Evolutionary conservation across 495 filamentous ascomycete genomes (phyloP).

Genomic region (Penicillium coprophilum): DNA sequence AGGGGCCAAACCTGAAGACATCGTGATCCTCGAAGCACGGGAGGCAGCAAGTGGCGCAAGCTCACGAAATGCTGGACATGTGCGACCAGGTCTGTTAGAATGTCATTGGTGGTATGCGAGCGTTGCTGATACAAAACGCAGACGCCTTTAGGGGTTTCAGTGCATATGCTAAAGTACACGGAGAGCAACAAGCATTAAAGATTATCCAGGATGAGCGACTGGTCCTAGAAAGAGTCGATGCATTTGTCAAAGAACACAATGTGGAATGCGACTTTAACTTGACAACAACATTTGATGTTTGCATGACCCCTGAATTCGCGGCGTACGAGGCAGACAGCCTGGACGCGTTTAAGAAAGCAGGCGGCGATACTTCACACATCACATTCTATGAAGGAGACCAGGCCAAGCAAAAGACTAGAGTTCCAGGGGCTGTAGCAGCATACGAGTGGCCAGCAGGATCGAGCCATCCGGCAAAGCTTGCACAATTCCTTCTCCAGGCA

Average conservation of each 20-base stretch:
- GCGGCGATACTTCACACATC: conserved; percentile 31
- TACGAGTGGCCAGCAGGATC: conserved; percentile 38
- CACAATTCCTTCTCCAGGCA: conserved; percentile 29
- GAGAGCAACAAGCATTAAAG: conserved; percentile 30
- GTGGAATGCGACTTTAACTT: conserved; percentile 33
- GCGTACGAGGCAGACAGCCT: conserved; percentile 28
- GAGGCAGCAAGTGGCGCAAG: conserved; percentile 35
- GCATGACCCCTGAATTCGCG: conserved; percentile 34
- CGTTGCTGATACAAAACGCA: not conserved
- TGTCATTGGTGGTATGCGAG: not conserved
- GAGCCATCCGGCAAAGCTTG: conserved; percentile 33
- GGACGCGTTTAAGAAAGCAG: conserved; percentile 27
- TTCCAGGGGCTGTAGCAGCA: conserved; percentile 28
- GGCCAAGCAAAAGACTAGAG: conserved; percentile 24
- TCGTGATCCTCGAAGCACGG: conserved; percentile 34
- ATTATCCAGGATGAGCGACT: conserved; percentile 31
- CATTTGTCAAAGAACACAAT: conserved; percentile 29
- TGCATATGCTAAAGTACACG: conserved; percentile 34
- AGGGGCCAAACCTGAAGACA: conserved; percentile 24
- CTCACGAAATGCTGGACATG: conserved; percentile 36
- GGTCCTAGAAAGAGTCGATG: conserved; percentile 27
- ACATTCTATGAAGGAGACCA: conserved; percentile 24
- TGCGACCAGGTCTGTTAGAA: conserved; percentile 29
- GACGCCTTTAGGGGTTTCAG: conserved; percentile 37
- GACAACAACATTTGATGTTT: conserved; percentile 34